A percentile compares a stretch with the other conserved stretches of the same genome.
Evolutionary conservation across 1,284 basidiomycete genomes (phyloP).

Genomic region (Cutaneotrichosporon dermatis): DNA sequence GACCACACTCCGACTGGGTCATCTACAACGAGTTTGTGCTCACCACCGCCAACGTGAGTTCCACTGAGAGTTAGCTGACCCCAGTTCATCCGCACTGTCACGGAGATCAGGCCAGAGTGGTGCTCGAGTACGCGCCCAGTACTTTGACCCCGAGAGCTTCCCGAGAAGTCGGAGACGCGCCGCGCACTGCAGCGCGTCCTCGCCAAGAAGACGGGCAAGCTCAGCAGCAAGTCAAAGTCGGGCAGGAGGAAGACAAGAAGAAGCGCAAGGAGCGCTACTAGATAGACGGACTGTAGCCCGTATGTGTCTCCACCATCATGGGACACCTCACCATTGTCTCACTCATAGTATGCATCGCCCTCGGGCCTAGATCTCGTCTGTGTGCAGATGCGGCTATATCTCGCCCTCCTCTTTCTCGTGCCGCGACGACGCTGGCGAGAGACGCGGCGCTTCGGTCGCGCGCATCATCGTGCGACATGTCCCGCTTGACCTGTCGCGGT

Average conservation of each 20-base stretch:
- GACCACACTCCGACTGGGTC: conserved; percentile 93
- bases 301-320: neutral
- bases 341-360: conserved; percentile 16
- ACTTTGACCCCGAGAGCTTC: conserved; percentile 56
- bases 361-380: conserved; percentile 1
- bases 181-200: conserved; percentile 42
- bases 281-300: neutral
- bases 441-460: conserved; percentile 23
- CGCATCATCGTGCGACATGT: conserved; percentile 15
- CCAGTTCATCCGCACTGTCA: conserved; percentile 85
- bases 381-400: conserved; percentile 5
- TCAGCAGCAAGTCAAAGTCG: conserved; percentile 4
- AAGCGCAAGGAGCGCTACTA: conserved; percentile 31
- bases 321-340: conserved; percentile 2
- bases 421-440: conserved; percentile 3
- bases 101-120: conserved; percentile 87
- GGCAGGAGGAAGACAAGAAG: conserved; percentile 23
- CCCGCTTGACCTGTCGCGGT: conserved; percentile 15
- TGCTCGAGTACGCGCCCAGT: conserved; percentile 73
- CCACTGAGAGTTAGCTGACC: conserved; percentile 22
- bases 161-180: conserved; percentile 39
- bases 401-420: conserved; percentile 19
- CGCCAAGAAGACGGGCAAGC: conserved; percentile 25
- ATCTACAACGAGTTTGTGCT: conserved; percentile 97
- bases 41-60: conserved; percentile 62